These are phyloP conservation scores for Malassezia arunalokei DNA, from an alignment of 1,284 basidiomycete species.

Conservation along the genomic window DNA sequence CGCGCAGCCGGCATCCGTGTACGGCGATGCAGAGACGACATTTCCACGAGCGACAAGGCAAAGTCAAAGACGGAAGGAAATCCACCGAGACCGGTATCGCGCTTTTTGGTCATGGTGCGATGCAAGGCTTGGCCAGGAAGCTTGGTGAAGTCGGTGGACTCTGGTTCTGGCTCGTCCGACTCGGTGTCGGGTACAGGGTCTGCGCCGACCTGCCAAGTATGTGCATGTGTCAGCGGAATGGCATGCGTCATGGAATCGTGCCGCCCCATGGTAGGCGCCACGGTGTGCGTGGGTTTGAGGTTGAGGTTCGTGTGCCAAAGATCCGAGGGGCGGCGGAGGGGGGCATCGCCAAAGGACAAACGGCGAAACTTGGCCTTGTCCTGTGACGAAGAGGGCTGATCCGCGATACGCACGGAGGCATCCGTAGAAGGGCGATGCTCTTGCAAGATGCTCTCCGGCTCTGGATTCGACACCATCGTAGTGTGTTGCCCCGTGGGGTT, in stretches of 20 bases:
- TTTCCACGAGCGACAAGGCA: conserved; percentile 16
- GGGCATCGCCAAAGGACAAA: neutral
- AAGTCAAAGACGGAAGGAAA: conserved; percentile 6
- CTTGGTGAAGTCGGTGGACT: neutral
- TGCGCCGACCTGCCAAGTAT: neutral
- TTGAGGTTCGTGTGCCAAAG: neutral
- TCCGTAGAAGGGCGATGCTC: neutral
- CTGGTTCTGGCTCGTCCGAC: neutral
- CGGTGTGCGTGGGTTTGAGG: neutral
- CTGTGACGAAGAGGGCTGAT: neutral
- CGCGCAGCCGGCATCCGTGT: conserved; percentile 60
- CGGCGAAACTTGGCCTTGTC: neutral
- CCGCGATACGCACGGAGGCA: neutral
- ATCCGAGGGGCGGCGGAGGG: neutral
- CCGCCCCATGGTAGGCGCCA: neutral
- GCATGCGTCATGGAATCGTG: neutral
- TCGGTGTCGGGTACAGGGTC: neutral
- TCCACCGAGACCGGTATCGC: conserved; percentile 2
- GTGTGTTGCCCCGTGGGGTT: conserved; percentile 28
- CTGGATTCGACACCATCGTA: neutral
- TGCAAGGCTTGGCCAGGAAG: conserved; percentile 15
- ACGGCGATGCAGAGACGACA: conserved; percentile 48
- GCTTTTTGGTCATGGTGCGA: conserved; percentile 20
- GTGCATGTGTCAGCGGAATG: neutral
- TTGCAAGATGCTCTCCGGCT: neutral